Evolutionary conservation across 2,329 filamentous ascomycete species (phyloP).

Genomic region (Alternaria gansuensis): DNA sequence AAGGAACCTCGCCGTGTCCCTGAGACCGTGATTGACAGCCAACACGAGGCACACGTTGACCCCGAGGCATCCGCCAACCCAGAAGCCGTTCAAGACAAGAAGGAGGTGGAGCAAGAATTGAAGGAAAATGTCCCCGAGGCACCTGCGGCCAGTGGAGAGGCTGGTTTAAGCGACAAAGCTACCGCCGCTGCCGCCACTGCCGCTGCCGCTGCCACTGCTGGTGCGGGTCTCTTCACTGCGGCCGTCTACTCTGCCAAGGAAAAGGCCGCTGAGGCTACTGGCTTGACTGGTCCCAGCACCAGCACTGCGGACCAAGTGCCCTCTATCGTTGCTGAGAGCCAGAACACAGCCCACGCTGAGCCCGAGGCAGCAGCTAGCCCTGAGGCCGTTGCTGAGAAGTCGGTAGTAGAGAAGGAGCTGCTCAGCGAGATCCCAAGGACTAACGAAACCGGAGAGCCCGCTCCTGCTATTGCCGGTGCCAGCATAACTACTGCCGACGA

Average conservation of each 20-base stretch:
- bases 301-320: conserved; percentile 57
- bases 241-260: conserved; percentile 46
- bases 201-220: conserved; percentile 54
- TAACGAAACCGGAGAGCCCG: conserved; percentile 52
- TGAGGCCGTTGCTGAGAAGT: conserved; percentile 74
- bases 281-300: conserved; percentile 48
- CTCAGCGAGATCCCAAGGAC: conserved; percentile 50
- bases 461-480: conserved; percentile 32
- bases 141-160: conserved; percentile 41
- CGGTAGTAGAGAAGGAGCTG: conserved; percentile 74
- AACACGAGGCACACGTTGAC: conserved; percentile 68
- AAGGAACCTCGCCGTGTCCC: conserved; percentile 59
- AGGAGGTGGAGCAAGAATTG: conserved; percentile 74
- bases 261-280: conserved; percentile 50
- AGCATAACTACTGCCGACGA: conserved; percentile 47
- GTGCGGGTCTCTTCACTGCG: conserved; percentile 52
- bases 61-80: conserved; percentile 74
- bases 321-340: conserved; percentile 73
- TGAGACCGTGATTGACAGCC: conserved; percentile 74
- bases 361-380: conserved; percentile 73
- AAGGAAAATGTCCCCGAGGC: conserved; percentile 69
- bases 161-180: conserved; percentile 24
- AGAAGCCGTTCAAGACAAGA: conserved; percentile 75
- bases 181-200: conserved; percentile 32
- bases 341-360: conserved; percentile 68